A percentile compares a stretch with the other conserved stretches of the same genome.
Evolutionary conservation across 441 rosid genomes (phyloP).

Genomic region (Erysimum cheiri): DNA sequence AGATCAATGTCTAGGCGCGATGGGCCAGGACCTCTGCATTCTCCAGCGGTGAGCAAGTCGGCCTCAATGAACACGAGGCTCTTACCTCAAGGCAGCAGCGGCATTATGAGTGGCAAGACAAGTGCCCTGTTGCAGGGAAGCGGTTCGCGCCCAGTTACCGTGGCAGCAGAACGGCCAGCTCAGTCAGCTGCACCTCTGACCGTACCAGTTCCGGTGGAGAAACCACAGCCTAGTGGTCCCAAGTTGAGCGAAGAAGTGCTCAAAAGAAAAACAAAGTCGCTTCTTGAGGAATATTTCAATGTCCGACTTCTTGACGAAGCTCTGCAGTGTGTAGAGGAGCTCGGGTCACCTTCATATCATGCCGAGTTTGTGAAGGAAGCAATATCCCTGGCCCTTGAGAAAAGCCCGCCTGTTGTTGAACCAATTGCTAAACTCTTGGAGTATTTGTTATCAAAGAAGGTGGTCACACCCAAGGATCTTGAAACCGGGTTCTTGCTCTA

Average conservation of each 20-base stretch:
- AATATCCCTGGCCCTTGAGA: constrained; percentile 56
- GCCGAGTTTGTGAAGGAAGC: constrained; percentile 71
- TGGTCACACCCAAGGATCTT: constrained; percentile 51
- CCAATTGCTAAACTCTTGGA: constrained; percentile 51
- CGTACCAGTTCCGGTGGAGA: constrained; percentile 43
- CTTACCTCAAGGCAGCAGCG: constrained; percentile 69
- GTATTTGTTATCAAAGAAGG: constrained; percentile 51
- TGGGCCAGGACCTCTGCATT: constrained; percentile 47
- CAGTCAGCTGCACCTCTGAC: constrained; percentile 32
- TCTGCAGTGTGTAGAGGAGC: constrained; percentile 59
- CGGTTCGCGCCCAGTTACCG: constrained; percentile 39
- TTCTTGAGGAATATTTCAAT: constrained; percentile 65
- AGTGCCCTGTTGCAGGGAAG: constrained; percentile 63
- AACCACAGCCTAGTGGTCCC: constrained; percentile 48
- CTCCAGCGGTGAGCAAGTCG: constrained; percentile 49
- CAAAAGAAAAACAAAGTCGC: constrained; percentile 51
- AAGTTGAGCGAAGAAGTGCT: constrained; percentile 47
- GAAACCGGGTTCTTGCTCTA: constrained; percentile 53
- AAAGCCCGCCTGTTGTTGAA: constrained; percentile 54
- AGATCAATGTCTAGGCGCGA: constrained; percentile 85
- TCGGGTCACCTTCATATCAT: constrained; percentile 54
- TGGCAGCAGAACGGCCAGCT: constrained; percentile 37
- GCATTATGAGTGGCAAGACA: constrained; percentile 56
- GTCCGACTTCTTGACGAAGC: constrained; percentile 59
- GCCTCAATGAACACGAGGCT: constrained; percentile 60